phyloP scores from a whole-genome alignment of 192 early-diverging fungal genomes.

The Coemansia javaensis region DNA sequence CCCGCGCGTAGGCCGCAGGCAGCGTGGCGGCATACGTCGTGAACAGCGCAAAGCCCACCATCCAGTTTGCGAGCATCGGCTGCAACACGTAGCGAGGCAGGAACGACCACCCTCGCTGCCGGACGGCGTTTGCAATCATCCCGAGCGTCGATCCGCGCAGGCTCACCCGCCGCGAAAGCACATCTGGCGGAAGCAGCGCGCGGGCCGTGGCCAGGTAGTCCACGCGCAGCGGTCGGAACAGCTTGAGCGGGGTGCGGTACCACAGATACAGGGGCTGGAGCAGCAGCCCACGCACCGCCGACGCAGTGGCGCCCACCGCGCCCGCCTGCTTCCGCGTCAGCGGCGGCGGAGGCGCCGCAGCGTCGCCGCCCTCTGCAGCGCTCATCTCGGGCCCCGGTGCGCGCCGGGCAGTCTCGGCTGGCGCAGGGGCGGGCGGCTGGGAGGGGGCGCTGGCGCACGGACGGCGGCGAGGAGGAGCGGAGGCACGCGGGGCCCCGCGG shows the following conservation, averaged over 20 bases:
- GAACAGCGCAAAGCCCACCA: constrained; percentile 69
- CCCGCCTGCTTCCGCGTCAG: constrained; percentile 42
- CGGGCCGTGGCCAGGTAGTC: constrained; percentile 76
- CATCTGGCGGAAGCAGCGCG: constrained; percentile 59
- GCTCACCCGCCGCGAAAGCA: constrained; percentile 24
- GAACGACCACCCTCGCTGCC: constrained; percentile 63
- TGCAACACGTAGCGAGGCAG: constrained; percentile 67
- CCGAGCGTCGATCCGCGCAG: constrained; percentile 68
- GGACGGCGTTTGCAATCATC: constrained; percentile 66
- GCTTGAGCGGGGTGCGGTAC: constrained; percentile 55
- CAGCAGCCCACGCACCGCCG: constrained; percentile 39
- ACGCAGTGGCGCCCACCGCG: constrained; percentile 46
- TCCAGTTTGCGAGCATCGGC: constrained; percentile 68
- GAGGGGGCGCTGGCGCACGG: no score
- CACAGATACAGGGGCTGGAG: constrained; percentile 51
- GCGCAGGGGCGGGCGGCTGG: no score
- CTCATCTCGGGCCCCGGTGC: no score
- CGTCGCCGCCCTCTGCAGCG: no score
- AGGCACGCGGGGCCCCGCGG: no score
- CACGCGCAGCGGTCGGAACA: constrained; percentile 72
- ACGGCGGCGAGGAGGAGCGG: no score
- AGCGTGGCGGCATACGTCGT: constrained; percentile 59
- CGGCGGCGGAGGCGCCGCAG: no score
- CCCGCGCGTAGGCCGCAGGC: constrained; percentile 28
- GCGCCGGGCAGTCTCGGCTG: no score